Evolutionary conservation across 2,329 filamentous ascomycete genomes (phyloP).

Genomic region (Cercospora zeae-maydis): DNA sequence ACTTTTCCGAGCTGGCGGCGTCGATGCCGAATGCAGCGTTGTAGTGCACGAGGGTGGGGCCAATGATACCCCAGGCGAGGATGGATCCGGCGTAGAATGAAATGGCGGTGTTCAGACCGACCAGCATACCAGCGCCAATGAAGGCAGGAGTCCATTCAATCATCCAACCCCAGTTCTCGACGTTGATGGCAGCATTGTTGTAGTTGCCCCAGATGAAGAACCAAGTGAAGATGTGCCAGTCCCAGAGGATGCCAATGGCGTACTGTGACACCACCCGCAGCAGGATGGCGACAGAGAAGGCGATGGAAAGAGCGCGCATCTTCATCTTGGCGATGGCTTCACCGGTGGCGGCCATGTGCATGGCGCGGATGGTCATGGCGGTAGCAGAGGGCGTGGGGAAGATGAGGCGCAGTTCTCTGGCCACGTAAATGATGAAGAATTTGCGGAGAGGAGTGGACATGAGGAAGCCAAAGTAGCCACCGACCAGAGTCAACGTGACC

Average conservation of each 20-base stretch:
- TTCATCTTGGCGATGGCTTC: conserved; percentile 54
- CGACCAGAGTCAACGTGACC: conserved; percentile 58
- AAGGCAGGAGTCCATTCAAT: conserved; percentile 60
- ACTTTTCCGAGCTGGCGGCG: conserved; percentile 37
- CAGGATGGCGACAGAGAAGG: conserved; percentile 51
- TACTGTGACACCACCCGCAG: conserved; percentile 59
- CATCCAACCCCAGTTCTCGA: conserved; percentile 62
- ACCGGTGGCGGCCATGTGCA: conserved; percentile 56
- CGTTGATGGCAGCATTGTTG: conserved; percentile 49
- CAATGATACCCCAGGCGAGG: conserved; percentile 57
- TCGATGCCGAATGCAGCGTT: conserved; percentile 47
- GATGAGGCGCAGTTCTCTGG: conserved; percentile 56
- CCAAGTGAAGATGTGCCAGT: conserved; percentile 43
- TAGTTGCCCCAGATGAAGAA: conserved; percentile 56
- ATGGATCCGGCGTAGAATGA: conserved; percentile 58
- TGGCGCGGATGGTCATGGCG: conserved; percentile 60
- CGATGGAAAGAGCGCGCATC: conserved; percentile 53
- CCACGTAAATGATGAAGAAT: conserved; percentile 66
- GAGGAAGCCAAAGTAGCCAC: conserved; percentile 62
- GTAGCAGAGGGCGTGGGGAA: conserved; percentile 60
- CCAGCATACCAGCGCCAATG: conserved; percentile 56
- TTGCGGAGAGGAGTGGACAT: conserved; percentile 45
- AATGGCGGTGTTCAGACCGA: conserved; percentile 56
- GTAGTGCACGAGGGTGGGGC: conserved; percentile 54
- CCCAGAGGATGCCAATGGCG: conserved; percentile 57